Evolutionary conservation across 129 eudicot genomes (phyloP).

Genomic region (Lactuca saligna): DNA sequence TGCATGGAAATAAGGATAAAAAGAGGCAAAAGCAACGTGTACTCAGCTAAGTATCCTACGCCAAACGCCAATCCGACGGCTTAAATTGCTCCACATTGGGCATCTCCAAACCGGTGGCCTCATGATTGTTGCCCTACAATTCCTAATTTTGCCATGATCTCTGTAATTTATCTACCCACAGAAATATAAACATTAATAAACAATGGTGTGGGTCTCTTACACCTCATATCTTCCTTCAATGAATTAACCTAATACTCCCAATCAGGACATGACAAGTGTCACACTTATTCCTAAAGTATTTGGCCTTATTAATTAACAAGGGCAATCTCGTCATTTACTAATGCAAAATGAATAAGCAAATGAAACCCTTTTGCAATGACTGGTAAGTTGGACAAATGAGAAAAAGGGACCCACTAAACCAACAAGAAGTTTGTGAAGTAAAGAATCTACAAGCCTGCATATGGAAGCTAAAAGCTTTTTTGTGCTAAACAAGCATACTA

Average conservation of each 20-base stretch:
- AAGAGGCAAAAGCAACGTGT: slow-evolving; percentile 63
- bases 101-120: slow-evolving; percentile 32
- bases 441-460: slow-evolving; percentile 46
- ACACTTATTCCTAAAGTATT: slow-evolving; percentile 19
- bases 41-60: slow-evolving; percentile 54
- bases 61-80: slow-evolving; percentile 55
- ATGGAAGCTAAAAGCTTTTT: slow-evolving; percentile 45
- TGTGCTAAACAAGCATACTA: slow-evolving; percentile 38
- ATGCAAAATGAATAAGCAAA: slow-evolving; percentile 15
- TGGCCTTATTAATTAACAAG: slow-evolving; percentile 17
- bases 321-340: slow-evolving; percentile 20
- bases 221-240: slow-evolving; percentile 20
- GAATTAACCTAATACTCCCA: neutral
- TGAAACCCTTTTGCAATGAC: slow-evolving; percentile 2
- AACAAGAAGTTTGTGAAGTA: slow-evolving; percentile 41
- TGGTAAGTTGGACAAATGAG: slow-evolving; percentile 22
- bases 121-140: slow-evolving; percentile 10
- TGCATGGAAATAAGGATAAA: slow-evolving; percentile 89
- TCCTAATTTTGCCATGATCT: slow-evolving; percentile 31
- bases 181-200: slow-evolving; percentile 22
- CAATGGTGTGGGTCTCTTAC: slow-evolving; percentile 20
- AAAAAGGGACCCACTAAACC: slow-evolving; percentile 28
- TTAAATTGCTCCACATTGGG: slow-evolving; percentile 28
- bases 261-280: slow-evolving; percentile 29
- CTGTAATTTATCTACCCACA: slow-evolving; percentile 28